Percentiles rank a stretch among this genome's conserved stretches.
Conservation (phyloP, 805 yeast species). For the Kluyveromyces dobzhanskii region DNA sequence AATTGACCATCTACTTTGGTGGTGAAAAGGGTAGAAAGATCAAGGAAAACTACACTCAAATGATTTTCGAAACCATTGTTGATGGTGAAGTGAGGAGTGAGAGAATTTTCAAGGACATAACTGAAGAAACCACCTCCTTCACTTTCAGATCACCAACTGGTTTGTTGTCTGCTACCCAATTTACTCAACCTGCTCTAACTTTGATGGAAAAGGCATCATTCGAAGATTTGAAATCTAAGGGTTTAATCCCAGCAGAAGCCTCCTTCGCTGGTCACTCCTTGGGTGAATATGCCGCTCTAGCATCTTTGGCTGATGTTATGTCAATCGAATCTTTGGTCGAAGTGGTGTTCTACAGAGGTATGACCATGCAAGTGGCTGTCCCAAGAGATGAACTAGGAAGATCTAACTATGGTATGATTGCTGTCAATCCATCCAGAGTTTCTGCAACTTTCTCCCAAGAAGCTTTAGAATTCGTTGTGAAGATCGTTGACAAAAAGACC, state of each 20-base stretch:
- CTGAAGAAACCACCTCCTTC: constrained; percentile 69
- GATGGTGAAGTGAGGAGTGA: constrained; percentile 81
- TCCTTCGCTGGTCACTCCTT: constrained; percentile 99
- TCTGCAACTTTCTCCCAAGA: constrained; percentile 83
- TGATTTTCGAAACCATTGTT: constrained; percentile 94
- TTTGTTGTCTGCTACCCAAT: constrained; percentile 93
- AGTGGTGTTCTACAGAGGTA: constrained; percentile 98
- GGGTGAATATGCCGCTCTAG: constrained; percentile 97
- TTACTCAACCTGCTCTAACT: constrained; percentile 98
- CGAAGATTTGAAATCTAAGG: constrained; percentile 95
- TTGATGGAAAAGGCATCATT: constrained; percentile 98
- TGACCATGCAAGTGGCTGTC: constrained; percentile 99
- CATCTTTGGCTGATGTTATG: constrained; percentile 97
- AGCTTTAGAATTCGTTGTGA: constrained; percentile 90
- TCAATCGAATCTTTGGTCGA: constrained; percentile 95
- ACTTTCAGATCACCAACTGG: constrained; percentile 93
- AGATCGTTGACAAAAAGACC: constrained; percentile 74
- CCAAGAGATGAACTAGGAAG: constrained; percentile 94
- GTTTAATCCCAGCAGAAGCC: constrained; percentile 86
- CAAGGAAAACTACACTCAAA: constrained; percentile 87
- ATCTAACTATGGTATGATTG: constrained; percentile 97
- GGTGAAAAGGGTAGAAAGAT: constrained; percentile 95
- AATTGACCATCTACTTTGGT: constrained; percentile 92
- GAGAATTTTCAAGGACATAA: constrained; percentile 90
- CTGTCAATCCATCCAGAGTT: constrained; percentile 94